Evolutionary conservation across 2,329 filamentous ascomycete genomes (phyloP), one percentile per base, ranked within the genome.

Genomic region (Akanthomyces uredinophilus): DNA sequence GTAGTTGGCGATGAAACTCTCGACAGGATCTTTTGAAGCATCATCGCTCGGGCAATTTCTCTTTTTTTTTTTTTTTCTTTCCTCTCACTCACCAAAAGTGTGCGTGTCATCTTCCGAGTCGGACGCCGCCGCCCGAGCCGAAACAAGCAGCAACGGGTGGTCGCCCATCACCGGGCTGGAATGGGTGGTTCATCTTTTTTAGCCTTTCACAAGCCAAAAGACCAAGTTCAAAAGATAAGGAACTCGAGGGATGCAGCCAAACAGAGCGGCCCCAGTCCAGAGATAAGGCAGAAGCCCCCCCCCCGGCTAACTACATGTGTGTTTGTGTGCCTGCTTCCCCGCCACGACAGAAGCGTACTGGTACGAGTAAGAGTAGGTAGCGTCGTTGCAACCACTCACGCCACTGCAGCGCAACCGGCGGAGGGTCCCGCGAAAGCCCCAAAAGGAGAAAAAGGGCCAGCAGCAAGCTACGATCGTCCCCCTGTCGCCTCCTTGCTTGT

Each of bases 71-170:
- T n/a, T n/a, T n/a, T n/a, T n/a, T n/a, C n/a, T n/a, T n/a, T n/a
- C n/a, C n/a, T n/a, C n/a, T n/a, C n/a, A n/a, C n/a, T n/a, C 29
- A 4, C 29, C 29, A 4, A 32, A 8, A 8, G 32, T 35, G 32
- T 35, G 32, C 32, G 7, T 35, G 32, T 35, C 32, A 35, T 35
- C 7, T 24, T 35, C 24, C 24, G 24, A 32, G 43, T 49, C 58
- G 58, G 58, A 61, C 58, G 49, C 50, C 58, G 58, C 58, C 58
- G 58, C 49, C 59, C 50, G 59, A 54, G 39, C 29, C 49, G 49
- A 44, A 18, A 29, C 22, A 35, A 51, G 5, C 13, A 29, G 10
- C 20, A 8, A 20, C 13, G 24, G n/a, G 27, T 41, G 20, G 20
- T 24, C 13, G 16, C 29, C 10, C 53, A 56, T 56, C 53, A 56